Conservation (phyloP, 2,329 filamentous ascomycete genomes). For the Scytalidium sp. region DNA sequence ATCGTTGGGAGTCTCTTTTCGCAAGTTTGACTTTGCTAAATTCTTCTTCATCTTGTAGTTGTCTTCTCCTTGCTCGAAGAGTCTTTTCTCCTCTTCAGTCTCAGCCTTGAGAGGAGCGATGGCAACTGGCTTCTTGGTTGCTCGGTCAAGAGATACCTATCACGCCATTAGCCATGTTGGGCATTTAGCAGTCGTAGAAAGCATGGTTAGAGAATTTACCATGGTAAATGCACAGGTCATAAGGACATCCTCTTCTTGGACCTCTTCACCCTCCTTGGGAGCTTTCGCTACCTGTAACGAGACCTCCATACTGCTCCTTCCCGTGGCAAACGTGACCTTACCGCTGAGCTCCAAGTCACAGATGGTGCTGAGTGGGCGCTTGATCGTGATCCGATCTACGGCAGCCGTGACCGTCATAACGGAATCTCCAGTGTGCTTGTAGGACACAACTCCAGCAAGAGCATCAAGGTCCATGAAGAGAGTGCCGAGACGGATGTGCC, state of each 20-base stretch:
- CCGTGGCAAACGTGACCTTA: conserved; percentile 56
- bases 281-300: conserved; percentile 66
- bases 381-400: conserved; percentile 42
- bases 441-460: conserved; percentile 65
- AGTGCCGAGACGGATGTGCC: conserved; percentile 54
- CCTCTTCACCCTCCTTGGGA: conserved; percentile 46
- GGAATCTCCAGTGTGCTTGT: conserved; percentile 65
- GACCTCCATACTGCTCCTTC: conserved; percentile 67
- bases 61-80: conserved; percentile 61
- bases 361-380: conserved; percentile 63
- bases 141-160: conserved; percentile 57
- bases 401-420: conserved; percentile 37
- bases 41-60: conserved; percentile 66
- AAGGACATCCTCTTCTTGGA: conserved; percentile 58
- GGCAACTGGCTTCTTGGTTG: conserved; percentile 61
- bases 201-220: conserved; percentile 38
- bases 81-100: conserved; percentile 57
- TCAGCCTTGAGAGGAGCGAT: conserved; percentile 59
- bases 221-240: conserved; percentile 74
- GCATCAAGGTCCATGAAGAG: conserved; percentile 71
- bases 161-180: not conserved
- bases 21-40: conserved; percentile 53
- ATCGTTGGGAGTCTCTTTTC: conserved; percentile 64
- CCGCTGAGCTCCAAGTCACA: conserved; percentile 65
- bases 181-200: not conserved